Evolutionary conservation across 345 rosid species (phyloP).

Genomic region (Aegle marmelos): DNA sequence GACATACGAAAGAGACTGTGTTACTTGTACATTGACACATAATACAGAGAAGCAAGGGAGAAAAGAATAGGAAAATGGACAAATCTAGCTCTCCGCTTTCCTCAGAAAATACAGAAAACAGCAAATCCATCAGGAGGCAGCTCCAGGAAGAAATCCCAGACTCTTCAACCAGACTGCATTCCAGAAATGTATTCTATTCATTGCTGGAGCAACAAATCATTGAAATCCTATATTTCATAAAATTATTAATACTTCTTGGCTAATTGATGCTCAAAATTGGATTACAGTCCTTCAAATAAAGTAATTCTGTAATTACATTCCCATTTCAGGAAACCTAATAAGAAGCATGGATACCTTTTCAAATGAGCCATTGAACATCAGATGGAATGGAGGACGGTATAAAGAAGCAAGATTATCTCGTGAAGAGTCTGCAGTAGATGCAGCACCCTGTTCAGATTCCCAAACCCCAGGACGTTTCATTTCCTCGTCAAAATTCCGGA

Average conservation of each 20-base stretch:
- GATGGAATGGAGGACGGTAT: conserved; percentile 87
- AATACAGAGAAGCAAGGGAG: neutral
- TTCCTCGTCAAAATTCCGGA: conserved; percentile 91
- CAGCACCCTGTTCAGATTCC: conserved; percentile 60
- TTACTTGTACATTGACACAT: neutral
- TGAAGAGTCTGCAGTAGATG: conserved; percentile 53
- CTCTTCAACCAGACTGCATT: neutral
- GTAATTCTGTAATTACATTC: neutral
- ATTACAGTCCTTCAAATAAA: neutral
- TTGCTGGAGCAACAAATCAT: neutral
- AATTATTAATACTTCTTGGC: neutral
- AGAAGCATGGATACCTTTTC: conserved; percentile 55
- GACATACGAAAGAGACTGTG: neutral
- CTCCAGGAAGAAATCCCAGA: neutral
- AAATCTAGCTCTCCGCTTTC: neutral
- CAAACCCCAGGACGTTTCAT: conserved; percentile 80
- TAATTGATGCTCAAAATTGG: neutral
- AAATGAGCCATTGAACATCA: conserved; percentile 87
- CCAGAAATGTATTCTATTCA: neutral
- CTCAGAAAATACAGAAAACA: neutral
- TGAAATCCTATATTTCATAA: neutral
- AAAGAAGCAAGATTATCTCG: conserved; percentile 94
- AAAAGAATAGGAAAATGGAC: neutral
- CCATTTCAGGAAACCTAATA: neutral
- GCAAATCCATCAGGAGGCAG: neutral